Conservation (phyloP, 305 asterid genomes). For the Fraxinus nigra region DNA sequence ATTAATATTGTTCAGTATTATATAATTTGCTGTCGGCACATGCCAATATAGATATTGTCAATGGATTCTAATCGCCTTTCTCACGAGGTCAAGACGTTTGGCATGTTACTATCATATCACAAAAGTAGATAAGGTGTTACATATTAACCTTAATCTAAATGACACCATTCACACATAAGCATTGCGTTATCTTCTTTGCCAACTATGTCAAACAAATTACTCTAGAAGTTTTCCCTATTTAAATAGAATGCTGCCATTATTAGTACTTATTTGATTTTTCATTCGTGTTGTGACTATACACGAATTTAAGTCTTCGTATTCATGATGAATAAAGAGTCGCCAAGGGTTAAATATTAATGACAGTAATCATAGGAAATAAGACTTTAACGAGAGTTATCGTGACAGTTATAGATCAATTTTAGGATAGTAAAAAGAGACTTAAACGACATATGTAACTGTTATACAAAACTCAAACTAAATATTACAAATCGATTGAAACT, state of each 20-base stretch:
- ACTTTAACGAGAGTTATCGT: background rate
- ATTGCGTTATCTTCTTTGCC: background rate
- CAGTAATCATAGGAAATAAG: background rate
- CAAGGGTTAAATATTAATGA: background rate
- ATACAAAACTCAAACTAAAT: no score
- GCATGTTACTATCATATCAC: background rate
- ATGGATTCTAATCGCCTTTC: background rate
- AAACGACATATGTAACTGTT: no score
- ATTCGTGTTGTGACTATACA: background rate
- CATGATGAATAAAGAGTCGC: background rate
- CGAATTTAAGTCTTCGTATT: no score
- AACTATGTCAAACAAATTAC: background rate
- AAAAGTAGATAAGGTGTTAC: background rate
- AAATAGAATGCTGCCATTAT: background rate
- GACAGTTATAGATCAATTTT: background rate
- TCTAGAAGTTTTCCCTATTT: background rate
- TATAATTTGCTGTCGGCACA: background rate
- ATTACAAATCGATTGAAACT: no score
- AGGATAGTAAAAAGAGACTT: no score
- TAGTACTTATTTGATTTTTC: background rate
- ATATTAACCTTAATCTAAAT: background rate
- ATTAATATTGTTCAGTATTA: background rate
- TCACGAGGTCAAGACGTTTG: background rate
- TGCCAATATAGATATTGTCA: background rate
- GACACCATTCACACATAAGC: background rate